These are phyloP conservation scores for Leishmania braziliensis DNA, from an alignment of 208 protist genomes.

Conservation along the genomic window DNA sequence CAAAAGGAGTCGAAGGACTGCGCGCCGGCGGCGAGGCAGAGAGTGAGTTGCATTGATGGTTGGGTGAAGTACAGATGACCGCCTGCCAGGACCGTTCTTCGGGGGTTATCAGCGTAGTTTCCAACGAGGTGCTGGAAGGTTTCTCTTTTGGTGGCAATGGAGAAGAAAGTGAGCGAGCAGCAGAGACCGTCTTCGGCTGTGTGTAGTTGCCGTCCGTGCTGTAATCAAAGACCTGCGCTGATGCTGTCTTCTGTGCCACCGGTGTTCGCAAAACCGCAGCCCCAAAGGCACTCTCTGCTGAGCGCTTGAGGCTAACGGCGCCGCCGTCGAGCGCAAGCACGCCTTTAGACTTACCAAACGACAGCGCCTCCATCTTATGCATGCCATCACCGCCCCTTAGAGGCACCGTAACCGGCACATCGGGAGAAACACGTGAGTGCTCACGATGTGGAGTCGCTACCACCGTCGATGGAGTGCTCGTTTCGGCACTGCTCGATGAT, in stretches of 20 bases:
- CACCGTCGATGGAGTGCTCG: not conserved
- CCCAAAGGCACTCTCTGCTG: not conserved
- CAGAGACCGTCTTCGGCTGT: conserved; percentile 32
- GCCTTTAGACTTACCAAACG: conserved; percentile 42
- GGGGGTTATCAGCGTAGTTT: not conserved
- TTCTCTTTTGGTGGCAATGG: not conserved
- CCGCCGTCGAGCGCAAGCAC: conserved; percentile 13
- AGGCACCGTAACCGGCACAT: not conserved
- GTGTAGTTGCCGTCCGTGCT: conserved; percentile 11
- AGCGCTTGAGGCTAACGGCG: not conserved
- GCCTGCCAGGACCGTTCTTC: not conserved
- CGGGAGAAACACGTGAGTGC: not conserved
- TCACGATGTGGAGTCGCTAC: not conserved
- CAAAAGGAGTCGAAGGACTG: not conserved
- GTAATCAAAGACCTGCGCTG: not conserved
- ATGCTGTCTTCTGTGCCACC: not conserved
- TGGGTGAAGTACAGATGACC: not conserved
- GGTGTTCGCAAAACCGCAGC: not conserved
- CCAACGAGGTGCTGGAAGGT: not conserved
- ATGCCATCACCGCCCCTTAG: conserved; percentile 67
- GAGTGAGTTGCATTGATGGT: not conserved
- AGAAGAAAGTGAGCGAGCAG: conserved; percentile 5
- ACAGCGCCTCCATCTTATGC: conserved; percentile 67
- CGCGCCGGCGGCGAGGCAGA: conserved; percentile 13
- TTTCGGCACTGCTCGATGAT: not conserved